phyloP scores from a whole-genome alignment of 2,329 filamentous ascomycete genomes.

The Cordyceps militaris region DNA sequence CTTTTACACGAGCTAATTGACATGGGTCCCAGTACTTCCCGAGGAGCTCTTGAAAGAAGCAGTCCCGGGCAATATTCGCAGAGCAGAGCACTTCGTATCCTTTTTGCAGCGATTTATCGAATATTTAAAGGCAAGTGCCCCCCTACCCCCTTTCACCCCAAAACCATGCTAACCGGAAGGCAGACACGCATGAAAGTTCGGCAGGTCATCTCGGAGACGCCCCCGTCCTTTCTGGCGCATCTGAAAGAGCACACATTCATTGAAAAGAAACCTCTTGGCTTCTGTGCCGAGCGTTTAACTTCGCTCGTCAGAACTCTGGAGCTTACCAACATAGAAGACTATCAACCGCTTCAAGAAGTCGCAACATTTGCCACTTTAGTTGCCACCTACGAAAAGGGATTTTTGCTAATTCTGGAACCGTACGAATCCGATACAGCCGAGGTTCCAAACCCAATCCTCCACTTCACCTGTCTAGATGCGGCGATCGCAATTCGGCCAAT shows the following conservation, averaged over 20 bases:
- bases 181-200: constrained; percentile 96
- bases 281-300: constrained; percentile 90
- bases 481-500: constrained; percentile 97
- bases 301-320: constrained; percentile 92
- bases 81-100: constrained; percentile 91
- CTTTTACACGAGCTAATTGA: constrained; percentile 15
- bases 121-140: constrained; percentile 63
- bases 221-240: constrained; percentile 86
- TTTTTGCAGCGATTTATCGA: constrained; percentile 97
- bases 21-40: constrained; percentile 57
- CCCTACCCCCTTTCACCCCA: background rate
- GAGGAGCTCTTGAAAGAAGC: constrained; percentile 94
- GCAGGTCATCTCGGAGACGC: constrained; percentile 95
- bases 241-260: constrained; percentile 96
- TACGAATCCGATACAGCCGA: constrained; percentile 94
- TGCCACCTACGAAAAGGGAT: constrained; percentile 94
- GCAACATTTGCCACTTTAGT: constrained; percentile 95
- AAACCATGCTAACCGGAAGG: background rate
- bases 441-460: constrained; percentile 92
- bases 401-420: constrained; percentile 91
- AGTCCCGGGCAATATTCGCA: constrained; percentile 89
- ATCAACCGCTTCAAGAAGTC: constrained; percentile 92
- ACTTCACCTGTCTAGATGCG: constrained; percentile 93
- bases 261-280: constrained; percentile 87
- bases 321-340: constrained; percentile 96